These are phyloP conservation scores for Ophioceras dolichostomum DNA, from an alignment of 2,329 filamentous ascomycete species.

Conservation along the genomic window DNA sequence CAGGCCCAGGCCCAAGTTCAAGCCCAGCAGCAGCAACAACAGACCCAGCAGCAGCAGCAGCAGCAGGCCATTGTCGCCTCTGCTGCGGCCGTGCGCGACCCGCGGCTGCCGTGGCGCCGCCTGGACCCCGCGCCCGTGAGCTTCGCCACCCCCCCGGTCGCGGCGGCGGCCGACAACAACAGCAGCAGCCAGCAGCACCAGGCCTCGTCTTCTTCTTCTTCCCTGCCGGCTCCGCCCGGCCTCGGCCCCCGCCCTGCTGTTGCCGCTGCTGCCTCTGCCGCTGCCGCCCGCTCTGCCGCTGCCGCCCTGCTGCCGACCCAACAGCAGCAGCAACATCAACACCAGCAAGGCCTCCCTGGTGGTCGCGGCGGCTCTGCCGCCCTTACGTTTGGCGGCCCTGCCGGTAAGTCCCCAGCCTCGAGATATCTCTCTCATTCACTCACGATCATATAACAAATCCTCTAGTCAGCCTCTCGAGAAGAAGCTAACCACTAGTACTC, in stretches of 20 bases:
- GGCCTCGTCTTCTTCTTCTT: background rate
- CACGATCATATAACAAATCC: background rate
- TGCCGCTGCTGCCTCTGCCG: background rate
- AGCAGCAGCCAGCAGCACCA: background rate
- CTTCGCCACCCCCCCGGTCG: no score
- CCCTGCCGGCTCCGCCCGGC: background rate
- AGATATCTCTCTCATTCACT: no score
- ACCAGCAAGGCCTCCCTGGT: background rate
- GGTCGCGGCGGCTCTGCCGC: background rate
- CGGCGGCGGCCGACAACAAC: background rate
- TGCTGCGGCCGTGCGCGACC: no score
- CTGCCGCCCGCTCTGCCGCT: background rate
- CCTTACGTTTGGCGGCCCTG: background rate
- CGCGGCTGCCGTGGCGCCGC: no score
- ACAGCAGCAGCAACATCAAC: background rate
- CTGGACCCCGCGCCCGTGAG: no score
- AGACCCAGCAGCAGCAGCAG: slow-evolving; percentile 1
- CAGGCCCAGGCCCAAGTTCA: no score
- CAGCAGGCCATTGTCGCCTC: slow-evolving; percentile 1
- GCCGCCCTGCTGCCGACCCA: background rate
- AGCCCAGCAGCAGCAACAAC: background rate
- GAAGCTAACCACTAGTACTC: background rate
- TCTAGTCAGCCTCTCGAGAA: background rate
- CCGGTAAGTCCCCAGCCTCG: slow-evolving; percentile 3
- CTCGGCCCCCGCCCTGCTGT: background rate